A percentile compares a stretch with the other conserved stretches of the same genome.
phyloP scores from a whole-genome alignment of 179 eudicot species.

The Drosera spatulata region DNA sequence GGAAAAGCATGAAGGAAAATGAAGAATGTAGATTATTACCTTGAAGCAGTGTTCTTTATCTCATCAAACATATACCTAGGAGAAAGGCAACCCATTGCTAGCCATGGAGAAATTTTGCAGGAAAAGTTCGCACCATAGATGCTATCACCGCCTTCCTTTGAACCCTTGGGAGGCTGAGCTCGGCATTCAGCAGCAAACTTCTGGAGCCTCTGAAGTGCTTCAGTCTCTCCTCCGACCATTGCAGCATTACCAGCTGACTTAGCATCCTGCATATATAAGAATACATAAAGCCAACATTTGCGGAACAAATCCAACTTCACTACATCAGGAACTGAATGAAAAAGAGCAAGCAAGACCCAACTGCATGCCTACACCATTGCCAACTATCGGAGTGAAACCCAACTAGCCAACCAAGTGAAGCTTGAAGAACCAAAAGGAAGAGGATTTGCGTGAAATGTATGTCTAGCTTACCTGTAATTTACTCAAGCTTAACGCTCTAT shows the following conservation, averaged over 20 bases:
- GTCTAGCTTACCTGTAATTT: too few species aligned
- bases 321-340: too few species aligned
- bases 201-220: slow-evolving; percentile 77
- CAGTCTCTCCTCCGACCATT: slow-evolving; percentile 89
- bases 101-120: slow-evolving; percentile 97
- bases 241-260: slow-evolving; percentile 63
- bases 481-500: too few species aligned
- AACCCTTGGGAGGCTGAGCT: slow-evolving; percentile 61
- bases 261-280: slow-evolving; percentile 37
- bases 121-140: slow-evolving; percentile 93
- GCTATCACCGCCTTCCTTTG: slow-evolving; percentile 57
- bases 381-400: too few species aligned
- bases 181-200: slow-evolving; percentile 77
- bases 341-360: too few species aligned
- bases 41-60: slow-evolving; percentile 65
- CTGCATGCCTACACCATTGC: too few species aligned
- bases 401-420: too few species aligned
- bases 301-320: too few species aligned
- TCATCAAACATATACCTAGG: slow-evolving; percentile 94
- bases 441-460: too few species aligned
- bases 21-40: slow-evolving; percentile 21
- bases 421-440: too few species aligned
- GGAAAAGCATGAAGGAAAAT: neutral
- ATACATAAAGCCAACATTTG: too few species aligned
- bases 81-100: slow-evolving; percentile 89